Evolutionary conservation across 495 filamentous ascomycete species (phyloP).

Genomic region (Xylaria flabelliformis): DNA sequence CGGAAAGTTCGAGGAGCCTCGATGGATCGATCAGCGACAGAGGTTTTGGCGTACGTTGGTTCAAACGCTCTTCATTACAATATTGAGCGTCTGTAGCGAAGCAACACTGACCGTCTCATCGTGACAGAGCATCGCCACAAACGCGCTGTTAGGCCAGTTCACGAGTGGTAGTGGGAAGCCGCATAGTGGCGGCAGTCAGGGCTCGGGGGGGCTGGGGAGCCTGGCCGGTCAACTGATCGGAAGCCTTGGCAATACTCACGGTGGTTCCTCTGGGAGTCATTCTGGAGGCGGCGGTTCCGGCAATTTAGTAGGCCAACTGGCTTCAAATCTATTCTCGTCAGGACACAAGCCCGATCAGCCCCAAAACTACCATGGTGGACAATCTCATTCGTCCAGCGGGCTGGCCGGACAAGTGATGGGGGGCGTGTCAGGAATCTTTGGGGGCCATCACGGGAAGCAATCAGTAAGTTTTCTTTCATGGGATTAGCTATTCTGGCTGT

Average conservation of each 20-base stretch:
- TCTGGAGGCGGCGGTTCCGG: conserved; percentile 45
- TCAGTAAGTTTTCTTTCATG: conserved; percentile 32
- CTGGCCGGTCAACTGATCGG: conserved; percentile 48
- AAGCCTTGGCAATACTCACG: conserved; percentile 31
- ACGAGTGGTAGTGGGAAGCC: conserved; percentile 37
- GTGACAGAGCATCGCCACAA: conserved; percentile 41
- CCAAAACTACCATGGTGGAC: conserved; percentile 47
- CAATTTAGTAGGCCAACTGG: conserved; percentile 54
- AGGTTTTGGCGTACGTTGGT: conserved; percentile 52
- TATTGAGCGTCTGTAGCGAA: conserved; percentile 9
- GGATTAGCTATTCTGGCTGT: not conserved
- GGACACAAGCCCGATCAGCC: conserved; percentile 47
- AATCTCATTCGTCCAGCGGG: conserved; percentile 42
- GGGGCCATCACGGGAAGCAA: conserved; percentile 46
- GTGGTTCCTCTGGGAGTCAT: conserved; percentile 42
- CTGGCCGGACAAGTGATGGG: conserved; percentile 52
- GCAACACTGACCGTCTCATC: conserved; percentile 23
- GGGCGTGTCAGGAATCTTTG: conserved; percentile 51
- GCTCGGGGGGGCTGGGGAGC: conserved; percentile 45
- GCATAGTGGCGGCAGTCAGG: conserved; percentile 36
- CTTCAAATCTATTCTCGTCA: conserved; percentile 52
- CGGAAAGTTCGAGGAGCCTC: conserved; percentile 46
- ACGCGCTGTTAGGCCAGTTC: conserved; percentile 39
- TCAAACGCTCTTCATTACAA: conserved; percentile 7
- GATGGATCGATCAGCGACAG: conserved; percentile 48